These are phyloP conservation scores for Sclerotinia borealis DNA, from an alignment of 2,329 filamentous ascomycete species.

Conservation along the genomic window DNA sequence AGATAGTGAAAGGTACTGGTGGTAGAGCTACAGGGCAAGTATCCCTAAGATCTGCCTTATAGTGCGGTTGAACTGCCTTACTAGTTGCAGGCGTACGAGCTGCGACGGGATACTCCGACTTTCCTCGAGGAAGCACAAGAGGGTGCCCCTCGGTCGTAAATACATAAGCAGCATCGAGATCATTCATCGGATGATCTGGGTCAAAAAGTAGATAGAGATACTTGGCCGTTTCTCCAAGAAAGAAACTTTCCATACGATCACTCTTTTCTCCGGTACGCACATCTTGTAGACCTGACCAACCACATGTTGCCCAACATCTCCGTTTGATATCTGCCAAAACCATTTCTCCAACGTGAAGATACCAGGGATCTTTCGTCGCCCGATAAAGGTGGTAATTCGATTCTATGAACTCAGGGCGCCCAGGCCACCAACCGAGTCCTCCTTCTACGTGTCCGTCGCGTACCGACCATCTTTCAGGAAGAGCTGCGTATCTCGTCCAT, in stretches of 20 bases:
- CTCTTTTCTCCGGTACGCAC: constrained; percentile 77
- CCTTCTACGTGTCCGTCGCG: constrained; percentile 77
- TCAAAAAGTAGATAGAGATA: constrained; percentile 93
- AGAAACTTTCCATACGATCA: constrained; percentile 98
- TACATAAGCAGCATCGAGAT: constrained; percentile 78
- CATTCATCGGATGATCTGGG: constrained; percentile 77
- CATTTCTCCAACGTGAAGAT: constrained; percentile 94
- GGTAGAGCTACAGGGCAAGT: constrained; percentile 61
- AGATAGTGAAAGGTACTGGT: constrained; percentile 62
- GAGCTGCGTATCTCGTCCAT: constrained; percentile 89
- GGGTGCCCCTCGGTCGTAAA: constrained; percentile 97
- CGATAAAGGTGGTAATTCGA: constrained; percentile 95
- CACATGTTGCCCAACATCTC: constrained; percentile 84
- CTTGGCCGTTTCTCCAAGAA: constrained; percentile 91
- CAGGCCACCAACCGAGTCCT: constrained; percentile 89
- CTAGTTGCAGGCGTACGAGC: constrained; percentile 16
- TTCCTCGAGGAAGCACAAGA: constrained; percentile 65
- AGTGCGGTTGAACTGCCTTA: constrained; percentile 35
- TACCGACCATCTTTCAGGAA: constrained; percentile 92
- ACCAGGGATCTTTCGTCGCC: constrained; percentile 92
- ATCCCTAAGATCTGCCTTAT: constrained; percentile 33
- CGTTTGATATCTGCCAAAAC: constrained; percentile 79
- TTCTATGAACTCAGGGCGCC: constrained; percentile 93
- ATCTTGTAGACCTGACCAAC: constrained; percentile 86
- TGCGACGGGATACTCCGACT: constrained; percentile 15